Base-by-base conservation (phyloP, 352 stramenopile genomes). In the Phytophthora vignae region DNA sequence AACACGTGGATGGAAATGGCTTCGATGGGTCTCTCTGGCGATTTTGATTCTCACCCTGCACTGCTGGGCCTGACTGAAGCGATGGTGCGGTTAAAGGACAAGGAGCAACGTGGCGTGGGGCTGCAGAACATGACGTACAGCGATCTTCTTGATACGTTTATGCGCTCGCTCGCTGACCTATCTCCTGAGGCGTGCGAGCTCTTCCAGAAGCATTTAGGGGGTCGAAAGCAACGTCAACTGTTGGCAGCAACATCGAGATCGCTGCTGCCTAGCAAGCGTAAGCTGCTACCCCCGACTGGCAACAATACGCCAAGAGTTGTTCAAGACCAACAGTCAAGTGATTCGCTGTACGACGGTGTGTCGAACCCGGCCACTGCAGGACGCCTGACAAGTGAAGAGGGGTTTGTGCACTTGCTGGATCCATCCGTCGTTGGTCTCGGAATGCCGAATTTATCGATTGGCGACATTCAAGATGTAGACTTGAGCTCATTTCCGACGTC, bases 81-180 rank as follows among this genome's bases (percentile, higher is more conserved):
- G 8, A 92, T 95, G 81, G 78, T 90, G 22, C 77, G 74, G n/a
- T 69, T 90, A 11, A 94, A 92, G 53, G 82, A 94, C 55, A 95
- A 95, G 66, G 81, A 94, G 55, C 73, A 81, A 3, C 88, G 88
- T 25, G 86, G 88, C 8, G 86, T 95, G 7, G 88, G 88, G 0
- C 67, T 92, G 60, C 88, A 95, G 70, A 95, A 95, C 67, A 95
- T 95, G 88, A 77, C 57, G 19, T 93, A 92, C 67, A 92, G 75
- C 40, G 69, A 84, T 31, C 75, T 81, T 22, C 70, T 95, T 14
- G 85, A 95, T 64, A 60, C 72, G 4, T 95, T 94, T 60, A 89
- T 93, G 83, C 76, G 77, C 9, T 78, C 82, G 9, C 60, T 95
- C 2, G 76, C 77, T 1, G 82, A 86, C 17, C 62, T 93, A 46